These are phyloP conservation scores for Penicillium herquei DNA, from an alignment of 495 filamentous ascomycete genomes.

Conservation along the genomic window DNA sequence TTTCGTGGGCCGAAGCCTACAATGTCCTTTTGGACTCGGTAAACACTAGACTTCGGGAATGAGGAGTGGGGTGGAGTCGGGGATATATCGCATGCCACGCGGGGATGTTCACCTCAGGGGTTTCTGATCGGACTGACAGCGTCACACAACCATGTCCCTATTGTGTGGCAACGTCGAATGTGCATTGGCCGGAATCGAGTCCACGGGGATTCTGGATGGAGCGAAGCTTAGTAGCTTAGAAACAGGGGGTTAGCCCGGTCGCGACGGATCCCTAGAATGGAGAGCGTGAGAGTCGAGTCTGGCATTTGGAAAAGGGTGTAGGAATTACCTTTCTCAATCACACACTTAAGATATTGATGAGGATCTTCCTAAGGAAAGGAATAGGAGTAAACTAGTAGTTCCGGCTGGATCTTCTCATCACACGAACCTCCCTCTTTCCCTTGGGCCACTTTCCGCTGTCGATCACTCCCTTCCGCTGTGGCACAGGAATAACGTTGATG, in stretches of 20 bases:
- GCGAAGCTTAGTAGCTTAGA: conserved; percentile 12
- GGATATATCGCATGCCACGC: conserved; percentile 27
- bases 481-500: conserved; percentile 36
- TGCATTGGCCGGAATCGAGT: conserved; percentile 22
- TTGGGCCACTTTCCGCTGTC: conserved; percentile 36
- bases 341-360: not conserved
- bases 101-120: conserved; percentile 24
- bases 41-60: conserved; percentile 3
- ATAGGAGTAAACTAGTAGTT: conserved; percentile 8
- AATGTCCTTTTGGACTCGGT: not conserved
- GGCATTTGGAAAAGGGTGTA: not conserved
- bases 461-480: conserved; percentile 34
- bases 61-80: conserved; percentile 13
- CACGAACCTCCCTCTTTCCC: conserved; percentile 16
- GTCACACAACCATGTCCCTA: conserved; percentile 39
- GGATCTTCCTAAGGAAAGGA: not conserved
- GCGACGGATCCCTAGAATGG: conserved; percentile 3
- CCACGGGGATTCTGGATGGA: conserved; percentile 2
- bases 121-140: conserved; percentile 24
- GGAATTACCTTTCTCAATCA: not conserved
- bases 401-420: conserved; percentile 10
- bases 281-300: not conserved
- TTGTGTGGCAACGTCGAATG: conserved; percentile 11
- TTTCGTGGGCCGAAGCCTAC: not conserved
- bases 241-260: conserved; percentile 22